phyloP scores from a whole-genome alignment of 805 yeast genomes.

The Starmerella roubikii region DNA sequence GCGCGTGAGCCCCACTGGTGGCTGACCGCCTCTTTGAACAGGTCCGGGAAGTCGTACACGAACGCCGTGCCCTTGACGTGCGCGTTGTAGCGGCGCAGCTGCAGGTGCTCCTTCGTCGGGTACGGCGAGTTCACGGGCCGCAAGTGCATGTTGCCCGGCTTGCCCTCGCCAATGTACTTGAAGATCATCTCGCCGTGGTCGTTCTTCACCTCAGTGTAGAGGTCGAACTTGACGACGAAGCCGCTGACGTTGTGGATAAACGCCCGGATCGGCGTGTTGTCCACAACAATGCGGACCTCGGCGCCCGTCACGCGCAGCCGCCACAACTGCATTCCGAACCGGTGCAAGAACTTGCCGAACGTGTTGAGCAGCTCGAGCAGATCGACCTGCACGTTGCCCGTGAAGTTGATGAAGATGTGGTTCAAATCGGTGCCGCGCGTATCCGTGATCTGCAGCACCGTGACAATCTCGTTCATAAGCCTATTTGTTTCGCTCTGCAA shows the following conservation, averaged over 20 bases:
- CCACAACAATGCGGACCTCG: conserved; percentile 90
- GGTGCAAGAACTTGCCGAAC: conserved; percentile 91
- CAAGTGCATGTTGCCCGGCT: conserved; percentile 94
- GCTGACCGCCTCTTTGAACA: conserved; percentile 83
- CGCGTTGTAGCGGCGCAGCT: conserved; percentile 97
- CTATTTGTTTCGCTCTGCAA: conserved; percentile 93
- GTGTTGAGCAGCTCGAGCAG: conserved; percentile 97
- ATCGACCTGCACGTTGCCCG: conserved; percentile 85
- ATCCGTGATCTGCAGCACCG: conserved; percentile 86
- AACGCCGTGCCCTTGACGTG: conserved; percentile 97
- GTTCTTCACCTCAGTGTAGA: conserved; percentile 88
- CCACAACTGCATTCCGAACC: conserved; percentile 95
- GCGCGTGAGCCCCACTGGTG: conserved; percentile 58
- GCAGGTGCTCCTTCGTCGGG: conserved; percentile 94
- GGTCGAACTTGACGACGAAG: conserved; percentile 88
- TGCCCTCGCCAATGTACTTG: conserved; percentile 63
- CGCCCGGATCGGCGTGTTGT: conserved; percentile 94
- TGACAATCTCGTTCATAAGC: conserved; percentile 89
- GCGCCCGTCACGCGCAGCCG: conserved; percentile 94
- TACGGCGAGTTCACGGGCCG: conserved; percentile 92
- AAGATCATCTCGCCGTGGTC: conserved; percentile 92
- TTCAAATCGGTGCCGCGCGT: conserved; percentile 91
- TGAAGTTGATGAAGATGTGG: conserved; percentile 92
- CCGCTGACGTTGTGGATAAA: conserved; percentile 94
- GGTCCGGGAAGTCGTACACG: conserved; percentile 97